Base-by-base conservation (phyloP, 495 filamentous ascomycete genomes). In the Penicillium subrubescens region DNA sequence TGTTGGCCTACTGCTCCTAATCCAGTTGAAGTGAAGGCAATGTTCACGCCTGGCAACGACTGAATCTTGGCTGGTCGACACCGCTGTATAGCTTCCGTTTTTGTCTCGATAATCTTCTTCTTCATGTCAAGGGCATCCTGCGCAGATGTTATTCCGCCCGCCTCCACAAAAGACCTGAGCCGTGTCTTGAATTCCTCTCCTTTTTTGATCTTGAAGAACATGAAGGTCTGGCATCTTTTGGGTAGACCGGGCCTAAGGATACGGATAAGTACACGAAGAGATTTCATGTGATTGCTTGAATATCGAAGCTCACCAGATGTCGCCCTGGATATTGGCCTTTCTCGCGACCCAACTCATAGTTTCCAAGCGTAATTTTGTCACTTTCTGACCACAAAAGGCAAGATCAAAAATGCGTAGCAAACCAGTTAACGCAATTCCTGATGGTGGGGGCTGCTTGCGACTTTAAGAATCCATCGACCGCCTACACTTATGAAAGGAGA, bases 121-220 rank as follows among this genome's bases (percentile, higher is more conserved):
- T 39, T 39, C 37, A 39, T 39, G 17, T 39, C 37, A 39, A 39
- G 37, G 2, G 37, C 37, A 14, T 39, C 37, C 37, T 39, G 37
- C 37, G 37, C 37, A 39, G 12, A 11, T 5, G 37, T 65, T 8
- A 46, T 65, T 21, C 50, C 54, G 17, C 51, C 37, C 31, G 34
- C 10, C 15, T 48, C 27, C 17, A 50, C 31, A 23, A 66, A 66
- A 10, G 43, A 46, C 33, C 31, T 57, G 33, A 66, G 59, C 2
- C 59, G 59, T 5, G 33, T 43, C 21, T 66, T 66, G 63, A 66
- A 66, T 39, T 59, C 53, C 15, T 50, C 46, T 4, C 41, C 41
- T 21, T 69, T 41, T 19, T 23, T 46, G 25, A 69, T 61, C 4
- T 62, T 62, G 46, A 67, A 69, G 10, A 67, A 69, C 3, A 69